These are phyloP conservation scores for Vicia villosa DNA, from an alignment of 306 rosid genomes.

Conservation along the genomic window DNA sequence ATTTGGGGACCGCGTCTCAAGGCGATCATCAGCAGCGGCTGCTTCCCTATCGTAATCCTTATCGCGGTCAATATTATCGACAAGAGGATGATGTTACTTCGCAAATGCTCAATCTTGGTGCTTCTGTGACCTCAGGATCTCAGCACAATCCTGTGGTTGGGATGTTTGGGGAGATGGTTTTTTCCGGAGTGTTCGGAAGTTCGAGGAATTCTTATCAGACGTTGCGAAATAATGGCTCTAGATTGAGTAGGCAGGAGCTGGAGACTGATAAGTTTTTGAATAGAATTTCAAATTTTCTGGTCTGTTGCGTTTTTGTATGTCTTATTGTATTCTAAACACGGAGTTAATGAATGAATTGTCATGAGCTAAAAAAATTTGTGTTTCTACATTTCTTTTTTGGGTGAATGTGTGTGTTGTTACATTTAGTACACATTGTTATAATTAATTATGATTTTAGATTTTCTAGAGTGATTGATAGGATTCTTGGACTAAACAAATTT, in stretches of 20 bases:
- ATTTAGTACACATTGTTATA: not conserved
- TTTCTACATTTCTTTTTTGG: no score
- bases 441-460: no score
- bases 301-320: conserved; percentile 82
- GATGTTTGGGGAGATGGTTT: conserved; percentile 80
- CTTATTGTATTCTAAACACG: conserved; percentile 67
- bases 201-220: conserved; percentile 61
- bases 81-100: conserved; percentile 56
- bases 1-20: conserved; percentile 42
- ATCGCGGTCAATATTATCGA: conserved; percentile 55
- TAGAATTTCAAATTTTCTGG: conserved; percentile 79
- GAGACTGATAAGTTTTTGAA: conserved; percentile 77
- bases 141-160: conserved; percentile 57
- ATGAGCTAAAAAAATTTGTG: conserved; percentile 6
- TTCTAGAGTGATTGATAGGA: no score
- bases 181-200: conserved; percentile 70
- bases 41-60: conserved; percentile 78
- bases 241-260: conserved; percentile 86
- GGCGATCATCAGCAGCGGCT: conserved; percentile 62
- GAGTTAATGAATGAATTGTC: conserved; percentile 19
- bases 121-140: conserved; percentile 46
- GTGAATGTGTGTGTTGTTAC: not conserved
- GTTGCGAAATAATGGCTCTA: conserved; percentile 49
- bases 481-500: no score
- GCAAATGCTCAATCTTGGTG: conserved; percentile 49